Conservation (phyloP, 2,329 filamentous ascomycete species). For the Pseudocercospora ulei region DNA sequence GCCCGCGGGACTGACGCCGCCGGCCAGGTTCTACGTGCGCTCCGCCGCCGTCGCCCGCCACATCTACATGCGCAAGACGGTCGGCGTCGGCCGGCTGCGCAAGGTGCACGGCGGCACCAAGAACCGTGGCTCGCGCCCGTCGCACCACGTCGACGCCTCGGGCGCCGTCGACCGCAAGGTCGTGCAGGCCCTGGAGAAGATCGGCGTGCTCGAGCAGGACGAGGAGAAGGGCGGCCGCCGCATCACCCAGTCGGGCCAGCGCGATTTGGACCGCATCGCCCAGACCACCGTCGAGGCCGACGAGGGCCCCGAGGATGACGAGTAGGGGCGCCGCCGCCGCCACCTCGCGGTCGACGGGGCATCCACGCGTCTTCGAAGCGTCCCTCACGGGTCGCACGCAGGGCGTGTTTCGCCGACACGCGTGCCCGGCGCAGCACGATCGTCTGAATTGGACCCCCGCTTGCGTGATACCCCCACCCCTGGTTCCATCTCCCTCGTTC, state of each 20-base stretch:
- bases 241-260: constrained; percentile 96
- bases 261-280: constrained; percentile 80
- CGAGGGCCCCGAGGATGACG: constrained; percentile 41
- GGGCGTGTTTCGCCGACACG: no score
- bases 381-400: no score
- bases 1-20: no score
- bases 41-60: constrained; percentile 92
- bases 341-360: no score
- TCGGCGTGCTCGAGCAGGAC: constrained; percentile 92
- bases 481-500: no score
- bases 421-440: no score
- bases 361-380: no score
- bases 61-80: constrained; percentile 98
- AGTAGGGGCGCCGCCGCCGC: no score
- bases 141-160: constrained; percentile 89
- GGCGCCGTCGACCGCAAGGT: constrained; percentile 96
- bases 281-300: constrained; percentile 45
- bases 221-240: constrained; percentile 97
- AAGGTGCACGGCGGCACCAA: constrained; percentile 84
- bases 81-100: constrained; percentile 94
- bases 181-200: constrained; percentile 97
- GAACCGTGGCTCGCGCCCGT: constrained; percentile 89
- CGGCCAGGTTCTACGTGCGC: constrained; percentile 64
- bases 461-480: no score
- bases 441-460: no score